A percentile compares a stretch with the other conserved stretches of the same genome.
Evolutionary conservation across 2,329 filamentous ascomycete species (phyloP).

Genomic region (Sodiomyces alkalinus): DNA sequence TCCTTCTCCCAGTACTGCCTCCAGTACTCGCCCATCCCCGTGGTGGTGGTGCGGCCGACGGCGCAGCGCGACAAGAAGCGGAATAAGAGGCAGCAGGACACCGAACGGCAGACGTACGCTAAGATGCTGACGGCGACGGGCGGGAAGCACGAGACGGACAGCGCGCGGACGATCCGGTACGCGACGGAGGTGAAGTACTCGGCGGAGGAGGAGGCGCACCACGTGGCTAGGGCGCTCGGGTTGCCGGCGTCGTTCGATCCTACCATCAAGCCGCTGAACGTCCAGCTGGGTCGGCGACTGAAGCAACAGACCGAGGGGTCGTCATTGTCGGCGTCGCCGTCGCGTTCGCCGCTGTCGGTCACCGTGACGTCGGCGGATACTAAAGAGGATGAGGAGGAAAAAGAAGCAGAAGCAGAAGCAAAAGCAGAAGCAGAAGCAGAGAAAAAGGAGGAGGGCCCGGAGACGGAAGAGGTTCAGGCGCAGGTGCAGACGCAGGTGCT

Average conservation of each 20-base stretch:
- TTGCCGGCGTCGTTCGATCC: slow-evolving; percentile 48
- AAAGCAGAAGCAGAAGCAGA: no score
- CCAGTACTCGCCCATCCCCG: slow-evolving; percentile 83
- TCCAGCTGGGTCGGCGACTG: no score
- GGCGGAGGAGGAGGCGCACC: slow-evolving; percentile 47
- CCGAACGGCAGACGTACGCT: slow-evolving; percentile 59
- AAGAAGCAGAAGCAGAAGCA: no score
- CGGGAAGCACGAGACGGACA: slow-evolving; percentile 43
- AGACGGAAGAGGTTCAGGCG: no score
- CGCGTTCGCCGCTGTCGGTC: slow-evolving; percentile 5
- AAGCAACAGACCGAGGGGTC: no score
- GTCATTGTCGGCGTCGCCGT: slow-evolving; percentile 11
- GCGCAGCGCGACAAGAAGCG: slow-evolving; percentile 86
- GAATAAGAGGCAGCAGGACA: slow-evolving; percentile 65
- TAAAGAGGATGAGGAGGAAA: no score
- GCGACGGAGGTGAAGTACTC: slow-evolving; percentile 39
- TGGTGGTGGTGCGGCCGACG: slow-evolving; percentile 79
- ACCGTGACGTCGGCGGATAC: background rate
- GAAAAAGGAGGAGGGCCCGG: no score
- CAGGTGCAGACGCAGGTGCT: no score
- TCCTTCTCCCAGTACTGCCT: slow-evolving; percentile 91
- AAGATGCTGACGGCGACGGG: slow-evolving; percentile 55
- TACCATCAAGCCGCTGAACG: slow-evolving; percentile 41
- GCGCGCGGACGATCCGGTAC: slow-evolving; percentile 34
- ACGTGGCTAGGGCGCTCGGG: slow-evolving; percentile 47